Percentiles rank a stretch among this genome's conserved stretches.
phyloP scores from a whole-genome alignment of 805 yeast species.

The Suhomyces canberraensis region DNA sequence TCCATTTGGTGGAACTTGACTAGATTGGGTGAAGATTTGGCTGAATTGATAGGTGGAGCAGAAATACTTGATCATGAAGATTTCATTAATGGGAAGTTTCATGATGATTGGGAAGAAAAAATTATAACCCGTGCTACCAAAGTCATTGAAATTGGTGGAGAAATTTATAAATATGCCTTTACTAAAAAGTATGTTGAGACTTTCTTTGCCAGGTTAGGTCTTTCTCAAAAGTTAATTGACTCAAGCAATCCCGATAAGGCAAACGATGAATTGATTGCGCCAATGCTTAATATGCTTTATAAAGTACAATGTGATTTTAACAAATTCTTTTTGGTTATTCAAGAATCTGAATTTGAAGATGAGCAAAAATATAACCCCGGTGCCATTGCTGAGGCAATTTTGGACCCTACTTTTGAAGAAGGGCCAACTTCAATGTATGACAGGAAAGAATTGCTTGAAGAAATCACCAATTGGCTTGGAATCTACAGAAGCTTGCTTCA shows the following conservation, averaged over 20 bases:
- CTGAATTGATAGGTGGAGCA: constrained; percentile 74
- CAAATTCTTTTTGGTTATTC: constrained; percentile 67
- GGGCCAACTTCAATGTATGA: constrained; percentile 18
- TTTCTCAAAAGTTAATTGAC: constrained; percentile 39
- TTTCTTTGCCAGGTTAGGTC: constrained; percentile 69
- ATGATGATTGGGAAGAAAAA: constrained; percentile 47
- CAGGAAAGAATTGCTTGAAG: constrained; percentile 39
- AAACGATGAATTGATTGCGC: constrained; percentile 47
- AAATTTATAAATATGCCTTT: constrained; percentile 61
- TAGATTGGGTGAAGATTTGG: constrained; percentile 78
- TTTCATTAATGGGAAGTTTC: constrained; percentile 41
- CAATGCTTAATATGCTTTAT: constrained; percentile 59
- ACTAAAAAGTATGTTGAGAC: constrained; percentile 53
- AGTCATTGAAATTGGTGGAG: constrained; percentile 61
- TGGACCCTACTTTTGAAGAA: constrained; percentile 17
- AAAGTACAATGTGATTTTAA: constrained; percentile 74
- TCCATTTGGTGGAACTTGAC: constrained; percentile 92
- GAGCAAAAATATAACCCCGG: constrained; percentile 9
- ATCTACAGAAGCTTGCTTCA: constrained; percentile 43
- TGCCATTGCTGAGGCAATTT: constrained; percentile 16
- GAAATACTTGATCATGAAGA: constrained; percentile 43
- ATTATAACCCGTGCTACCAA: constrained; percentile 60
- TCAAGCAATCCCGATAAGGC: constrained; percentile 33
- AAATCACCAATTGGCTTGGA: constrained; percentile 51
- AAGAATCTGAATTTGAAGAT: constrained; percentile 32